Percentiles rank a stretch among this genome's conserved stretches.
phyloP scores from a whole-genome alignment of 441 rosid genomes.

The Populus hybrid region DNA sequence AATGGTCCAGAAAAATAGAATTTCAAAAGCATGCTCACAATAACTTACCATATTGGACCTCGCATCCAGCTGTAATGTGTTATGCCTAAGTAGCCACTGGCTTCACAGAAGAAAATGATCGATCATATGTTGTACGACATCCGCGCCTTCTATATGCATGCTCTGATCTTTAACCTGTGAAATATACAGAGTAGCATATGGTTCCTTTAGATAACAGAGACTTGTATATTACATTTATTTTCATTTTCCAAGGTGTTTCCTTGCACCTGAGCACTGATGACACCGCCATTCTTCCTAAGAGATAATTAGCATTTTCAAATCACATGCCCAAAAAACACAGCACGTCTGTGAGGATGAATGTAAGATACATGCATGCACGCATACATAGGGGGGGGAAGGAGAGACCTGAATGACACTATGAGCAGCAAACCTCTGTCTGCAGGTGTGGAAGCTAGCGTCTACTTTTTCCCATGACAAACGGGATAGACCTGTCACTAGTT shows the following conservation, averaged over 20 bases:
- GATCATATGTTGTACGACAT: conserved; percentile 77
- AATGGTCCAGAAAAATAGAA: neutral
- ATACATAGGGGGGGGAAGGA: neutral
- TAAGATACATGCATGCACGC: neutral
- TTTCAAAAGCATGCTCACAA: neutral
- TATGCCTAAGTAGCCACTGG: neutral
- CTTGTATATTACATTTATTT: neutral
- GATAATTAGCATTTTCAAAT: neutral
- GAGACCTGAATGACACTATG: conserved; percentile 91
- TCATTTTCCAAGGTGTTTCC: neutral
- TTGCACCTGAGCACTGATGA: neutral
- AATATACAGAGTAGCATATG: neutral
- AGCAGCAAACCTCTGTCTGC: conserved; percentile 83
- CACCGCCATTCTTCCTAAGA: neutral
- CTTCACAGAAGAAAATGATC: conserved; percentile 62
- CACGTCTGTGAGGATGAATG: neutral
- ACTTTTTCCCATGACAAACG: conserved; percentile 91
- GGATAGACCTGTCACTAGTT: conserved; percentile 69
- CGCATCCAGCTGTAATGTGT: neutral
- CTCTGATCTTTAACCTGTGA: conserved; percentile 70
- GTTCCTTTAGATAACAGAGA: neutral
- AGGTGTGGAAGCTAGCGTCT: conserved; percentile 84
- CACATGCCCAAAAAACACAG: neutral
- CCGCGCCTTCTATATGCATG: conserved; percentile 80
- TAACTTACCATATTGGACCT: neutral